Conservation (phyloP, 805 yeast species). For the Ogataea naganishii region DNA sequence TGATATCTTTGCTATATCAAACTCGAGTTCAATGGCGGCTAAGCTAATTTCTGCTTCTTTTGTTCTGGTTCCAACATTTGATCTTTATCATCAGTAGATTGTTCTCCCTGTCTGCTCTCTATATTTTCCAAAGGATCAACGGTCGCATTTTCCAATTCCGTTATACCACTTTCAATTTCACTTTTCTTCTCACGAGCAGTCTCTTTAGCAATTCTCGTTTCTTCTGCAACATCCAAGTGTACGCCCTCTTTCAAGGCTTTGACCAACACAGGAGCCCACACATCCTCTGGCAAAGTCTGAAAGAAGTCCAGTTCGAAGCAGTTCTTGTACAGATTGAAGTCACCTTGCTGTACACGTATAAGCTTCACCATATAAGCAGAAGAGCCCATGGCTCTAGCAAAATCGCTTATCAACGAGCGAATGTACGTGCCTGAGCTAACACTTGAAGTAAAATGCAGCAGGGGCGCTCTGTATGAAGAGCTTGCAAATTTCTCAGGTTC, state of each 20-base stretch:
- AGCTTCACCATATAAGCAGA: slow-evolving; percentile 85
- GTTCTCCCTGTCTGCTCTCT: not conserved
- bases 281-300: slow-evolving; percentile 43
- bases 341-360: slow-evolving; percentile 66
- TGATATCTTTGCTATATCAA: no score
- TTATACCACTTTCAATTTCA: no score
- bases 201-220: slow-evolving; percentile 23
- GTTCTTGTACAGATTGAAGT: slow-evolving; percentile 69
- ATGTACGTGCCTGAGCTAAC: slow-evolving; percentile 96
- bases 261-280: slow-evolving; percentile 64
- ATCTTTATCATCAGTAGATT: no score
- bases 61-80: no score
- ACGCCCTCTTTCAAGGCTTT: slow-evolving; percentile 43
- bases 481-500: slow-evolving; percentile 26
- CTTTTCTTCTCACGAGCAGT: slow-evolving; percentile 8
- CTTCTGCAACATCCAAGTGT: slow-evolving; percentile 28
- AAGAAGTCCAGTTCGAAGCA: slow-evolving; percentile 65
- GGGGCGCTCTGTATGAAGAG: slow-evolving; percentile 46
- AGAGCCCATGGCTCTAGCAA: slow-evolving; percentile 73
- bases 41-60: no score
- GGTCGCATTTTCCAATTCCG: no score
- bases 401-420: slow-evolving; percentile 80
- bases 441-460: slow-evolving; percentile 61
- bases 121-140: not conserved
- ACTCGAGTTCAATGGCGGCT: no score